Base-by-base conservation (phyloP, 2,329 filamentous ascomycete species). In the Aspergillus quadrilineatus region DNA sequence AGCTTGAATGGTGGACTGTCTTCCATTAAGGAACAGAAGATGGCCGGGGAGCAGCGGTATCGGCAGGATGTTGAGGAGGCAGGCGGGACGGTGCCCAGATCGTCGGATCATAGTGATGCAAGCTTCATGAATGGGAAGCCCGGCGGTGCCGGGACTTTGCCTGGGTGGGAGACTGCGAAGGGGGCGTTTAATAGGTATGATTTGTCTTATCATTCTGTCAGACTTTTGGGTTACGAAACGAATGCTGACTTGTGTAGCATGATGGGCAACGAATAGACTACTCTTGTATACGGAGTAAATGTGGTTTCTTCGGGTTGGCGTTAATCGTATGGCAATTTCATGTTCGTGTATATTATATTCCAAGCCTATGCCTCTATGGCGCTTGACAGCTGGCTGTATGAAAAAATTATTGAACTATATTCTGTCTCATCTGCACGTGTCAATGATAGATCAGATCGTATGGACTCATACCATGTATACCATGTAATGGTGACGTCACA, bases 151-250 rank as follows among this genome's bases (percentile, higher is more conserved):
- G 51, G 32, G 26, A 53, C 51, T 3, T n/a, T 53, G 44, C 51
- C 51, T 34, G 51, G 51, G 28, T 53, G 51, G 51, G 28, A 47
- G n/a, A 48, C 37, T 43, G 50, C 50, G 5, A 53, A 46, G 50
- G 50, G 39, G 15, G 50, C 50, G 14, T 3, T 53, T 41, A 45
- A 37, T 10, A 39, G 50, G 50, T 53, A 30, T 29, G 30, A 22
- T 22, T 22, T 22, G 17, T 17, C 17, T 17, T 17, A 17, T 17
- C 17, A 22, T 22, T 22, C 22, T 22, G 17, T 17, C 22, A 22
- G 3, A 22, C 22, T 4, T 3, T 2, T 22, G 22, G 22, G 22
- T 22, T 22, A 22, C 3, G 22, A 22, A 22, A 22, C 3, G 22
- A 22, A 22, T 22, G 22, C 22, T 22, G 22, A 22, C 10, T 10